phyloP scores from a whole-genome alignment of 2,329 filamentous ascomycete species.

The Mollisia scopiformis region DNA sequence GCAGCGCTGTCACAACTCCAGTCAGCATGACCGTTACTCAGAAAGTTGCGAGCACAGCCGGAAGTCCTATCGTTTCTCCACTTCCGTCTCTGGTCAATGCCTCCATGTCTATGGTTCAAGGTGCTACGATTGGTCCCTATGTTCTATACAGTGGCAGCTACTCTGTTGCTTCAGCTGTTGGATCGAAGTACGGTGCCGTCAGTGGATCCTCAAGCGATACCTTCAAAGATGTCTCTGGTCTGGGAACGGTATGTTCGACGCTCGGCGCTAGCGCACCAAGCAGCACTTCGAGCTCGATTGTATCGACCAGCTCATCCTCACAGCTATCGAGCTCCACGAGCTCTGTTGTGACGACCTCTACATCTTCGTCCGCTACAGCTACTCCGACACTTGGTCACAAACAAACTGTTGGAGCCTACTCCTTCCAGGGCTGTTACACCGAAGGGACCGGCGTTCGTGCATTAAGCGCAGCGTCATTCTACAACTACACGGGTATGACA shows the following conservation, averaged over 20 bases:
- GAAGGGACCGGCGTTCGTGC: slow-evolving; percentile 25
- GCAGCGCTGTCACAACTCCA: slow-evolving; percentile 20
- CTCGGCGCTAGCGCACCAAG: slow-evolving; percentile 32
- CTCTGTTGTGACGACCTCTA: not conserved
- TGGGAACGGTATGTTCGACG: slow-evolving; percentile 47
- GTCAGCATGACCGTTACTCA: slow-evolving; percentile 24
- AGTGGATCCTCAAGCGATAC: slow-evolving; percentile 42
- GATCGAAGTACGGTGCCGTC: slow-evolving; percentile 30
- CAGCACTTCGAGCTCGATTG: slow-evolving; percentile 20
- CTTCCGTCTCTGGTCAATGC: slow-evolving; percentile 24
- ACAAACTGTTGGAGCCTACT: slow-evolving; percentile 26
- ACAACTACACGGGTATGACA: slow-evolving; percentile 35
- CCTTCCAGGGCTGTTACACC: slow-evolving; percentile 30
- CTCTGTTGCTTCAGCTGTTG: slow-evolving; percentile 19
- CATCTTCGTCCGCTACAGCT: slow-evolving; percentile 18
- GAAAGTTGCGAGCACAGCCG: slow-evolving; percentile 24
- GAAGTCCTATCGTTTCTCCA: slow-evolving; percentile 26
- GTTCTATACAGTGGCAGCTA: slow-evolving; percentile 29
- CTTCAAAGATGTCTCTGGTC: slow-evolving; percentile 50
- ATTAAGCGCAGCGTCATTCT: slow-evolving; percentile 20
- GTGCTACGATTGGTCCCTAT: slow-evolving; percentile 29
- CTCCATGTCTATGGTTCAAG: slow-evolving; percentile 26
- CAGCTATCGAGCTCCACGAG: not conserved
- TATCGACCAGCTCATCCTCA: slow-evolving; percentile 14
- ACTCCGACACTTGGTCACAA: slow-evolving; percentile 26